A percentile compares a stretch with the other conserved stretches of the same genome.
phyloP scores from a whole-genome alignment of 495 filamentous ascomycete genomes.

The Darksidea phi region DNA sequence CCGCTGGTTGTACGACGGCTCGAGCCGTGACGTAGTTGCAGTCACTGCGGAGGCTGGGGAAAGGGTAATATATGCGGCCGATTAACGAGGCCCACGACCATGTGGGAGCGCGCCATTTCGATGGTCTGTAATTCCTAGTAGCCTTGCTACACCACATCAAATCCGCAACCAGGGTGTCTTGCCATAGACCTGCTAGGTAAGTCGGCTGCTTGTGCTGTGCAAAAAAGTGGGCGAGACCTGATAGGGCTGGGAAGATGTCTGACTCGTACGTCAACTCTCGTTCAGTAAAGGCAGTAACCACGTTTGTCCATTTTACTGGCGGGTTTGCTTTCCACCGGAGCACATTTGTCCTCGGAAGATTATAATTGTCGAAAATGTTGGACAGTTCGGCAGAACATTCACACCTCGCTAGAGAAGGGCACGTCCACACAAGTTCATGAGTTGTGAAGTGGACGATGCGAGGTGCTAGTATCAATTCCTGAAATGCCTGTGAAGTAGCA shows the following conservation, averaged over 20 bases:
- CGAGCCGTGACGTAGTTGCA: no score
- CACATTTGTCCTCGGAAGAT: no score
- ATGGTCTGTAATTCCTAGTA: background rate
- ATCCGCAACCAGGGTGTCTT: constrained; percentile 8
- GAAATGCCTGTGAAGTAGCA: constrained; percentile 10
- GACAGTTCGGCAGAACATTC: no score
- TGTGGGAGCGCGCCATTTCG: constrained; percentile 37
- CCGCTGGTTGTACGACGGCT: no score
- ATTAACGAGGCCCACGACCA: constrained; percentile 46
- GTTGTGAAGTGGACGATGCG: constrained; percentile 33
- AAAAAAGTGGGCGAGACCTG: constrained; percentile 37
- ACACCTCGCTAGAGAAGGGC: constrained; percentile 1
- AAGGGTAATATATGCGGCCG: background rate
- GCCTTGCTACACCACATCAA: constrained; percentile 12
- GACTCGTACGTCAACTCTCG: constrained; percentile 37
- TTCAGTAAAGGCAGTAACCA: constrained; percentile 38
- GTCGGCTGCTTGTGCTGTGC: background rate
- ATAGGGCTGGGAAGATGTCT: constrained; percentile 43
- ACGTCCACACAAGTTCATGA: constrained; percentile 35
- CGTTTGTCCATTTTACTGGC: no score
- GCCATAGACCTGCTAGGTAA: constrained; percentile 29
- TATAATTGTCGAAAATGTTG: no score
- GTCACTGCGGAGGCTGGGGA: no score
- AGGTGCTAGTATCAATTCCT: constrained; percentile 33
- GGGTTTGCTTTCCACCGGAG: no score